These are phyloP conservation scores for Lanmaoa rubissima DNA, from an alignment of 768 basidiomycete genomes.

Conservation along the genomic window DNA sequence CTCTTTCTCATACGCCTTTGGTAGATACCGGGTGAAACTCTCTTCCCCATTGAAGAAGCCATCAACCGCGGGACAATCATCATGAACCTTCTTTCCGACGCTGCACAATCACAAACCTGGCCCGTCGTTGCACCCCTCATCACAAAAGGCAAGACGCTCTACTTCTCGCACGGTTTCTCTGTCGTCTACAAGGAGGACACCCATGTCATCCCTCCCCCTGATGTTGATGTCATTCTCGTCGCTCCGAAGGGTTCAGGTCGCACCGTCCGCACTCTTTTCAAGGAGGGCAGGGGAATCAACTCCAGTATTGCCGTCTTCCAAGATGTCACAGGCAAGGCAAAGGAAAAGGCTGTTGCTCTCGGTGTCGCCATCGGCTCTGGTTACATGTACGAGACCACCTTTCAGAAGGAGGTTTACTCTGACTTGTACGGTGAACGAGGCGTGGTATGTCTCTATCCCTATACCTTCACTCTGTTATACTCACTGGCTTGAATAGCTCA, in stretches of 20 bases:
- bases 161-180: slow-evolving; percentile 99
- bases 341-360: slow-evolving; percentile 94
- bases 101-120: slow-evolving; percentile 99
- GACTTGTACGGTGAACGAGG: slow-evolving; percentile 99
- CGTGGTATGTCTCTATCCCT: slow-evolving; percentile 63
- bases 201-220: slow-evolving; percentile 83
- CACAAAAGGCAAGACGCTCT: slow-evolving; percentile 99
- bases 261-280: slow-evolving; percentile 99
- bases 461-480: background rate
- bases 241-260: slow-evolving; percentile 99
- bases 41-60: slow-evolving; percentile 98
- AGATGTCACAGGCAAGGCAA: slow-evolving; percentile 96
- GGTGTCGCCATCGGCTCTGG: slow-evolving; percentile 95
- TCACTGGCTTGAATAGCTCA: slow-evolving; percentile 54
- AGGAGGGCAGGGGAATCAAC: slow-evolving; percentile 99
- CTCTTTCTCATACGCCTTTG: background rate
- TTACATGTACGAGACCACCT: slow-evolving; percentile 98
- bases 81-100: slow-evolving; percentile 99
- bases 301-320: slow-evolving; percentile 94
- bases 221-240: slow-evolving; percentile 98
- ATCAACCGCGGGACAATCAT: slow-evolving; percentile 95
- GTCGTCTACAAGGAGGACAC: slow-evolving; percentile 98
- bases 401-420: slow-evolving; percentile 99
- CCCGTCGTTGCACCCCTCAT: slow-evolving; percentile 84
- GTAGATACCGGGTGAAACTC: slow-evolving; percentile 92